Conservation (phyloP, 1,139 yeast genomes). For the Candida glucosophila region DNA sequence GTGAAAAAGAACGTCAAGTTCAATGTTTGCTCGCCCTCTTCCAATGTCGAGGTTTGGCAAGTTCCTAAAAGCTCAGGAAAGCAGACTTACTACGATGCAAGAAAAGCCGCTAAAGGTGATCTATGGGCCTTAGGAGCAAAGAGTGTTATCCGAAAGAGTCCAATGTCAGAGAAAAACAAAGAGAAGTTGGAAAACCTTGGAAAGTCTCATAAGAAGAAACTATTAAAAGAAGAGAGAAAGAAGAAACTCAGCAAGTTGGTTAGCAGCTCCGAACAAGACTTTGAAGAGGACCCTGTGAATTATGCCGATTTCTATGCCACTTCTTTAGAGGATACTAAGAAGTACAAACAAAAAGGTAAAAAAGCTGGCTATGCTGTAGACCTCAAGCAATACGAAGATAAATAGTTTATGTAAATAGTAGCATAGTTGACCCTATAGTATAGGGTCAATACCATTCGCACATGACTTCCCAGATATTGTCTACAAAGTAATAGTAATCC, state of each 20-base stretch:
- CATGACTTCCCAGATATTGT: too few relatives aligned
- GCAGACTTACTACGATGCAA: conserved; percentile 79
- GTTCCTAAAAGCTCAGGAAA: conserved; percentile 73
- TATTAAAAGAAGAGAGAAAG: conserved; percentile 34
- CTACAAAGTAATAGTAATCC: too few relatives aligned
- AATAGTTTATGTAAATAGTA: conserved; percentile 7
- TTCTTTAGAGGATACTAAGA: conserved; percentile 23
- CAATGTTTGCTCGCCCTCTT: conserved; percentile 74
- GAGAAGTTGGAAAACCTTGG: conserved; percentile 30
- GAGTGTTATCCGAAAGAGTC: conserved; percentile 36
- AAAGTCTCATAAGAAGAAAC: conserved; percentile 33
- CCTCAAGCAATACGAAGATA: conserved; percentile 16
- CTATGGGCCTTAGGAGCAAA: conserved; percentile 81
- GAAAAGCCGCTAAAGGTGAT: conserved; percentile 81
- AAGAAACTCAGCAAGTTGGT: conserved; percentile 33
- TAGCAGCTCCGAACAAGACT: conserved; percentile 22
- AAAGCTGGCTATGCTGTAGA: conserved; percentile 22
- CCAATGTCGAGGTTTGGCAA: conserved; percentile 78
- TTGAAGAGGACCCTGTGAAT: conserved; percentile 25
- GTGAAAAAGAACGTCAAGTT: conserved; percentile 77
- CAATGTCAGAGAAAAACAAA: conserved; percentile 20
- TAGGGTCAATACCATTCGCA: too few relatives aligned
- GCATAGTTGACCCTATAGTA: not conserved
- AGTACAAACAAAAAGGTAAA: conserved; percentile 26
- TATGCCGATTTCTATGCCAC: conserved; percentile 27